Evolutionary conservation across 805 yeast genomes (phyloP).

Genomic region (Candida odintsovae): DNA sequence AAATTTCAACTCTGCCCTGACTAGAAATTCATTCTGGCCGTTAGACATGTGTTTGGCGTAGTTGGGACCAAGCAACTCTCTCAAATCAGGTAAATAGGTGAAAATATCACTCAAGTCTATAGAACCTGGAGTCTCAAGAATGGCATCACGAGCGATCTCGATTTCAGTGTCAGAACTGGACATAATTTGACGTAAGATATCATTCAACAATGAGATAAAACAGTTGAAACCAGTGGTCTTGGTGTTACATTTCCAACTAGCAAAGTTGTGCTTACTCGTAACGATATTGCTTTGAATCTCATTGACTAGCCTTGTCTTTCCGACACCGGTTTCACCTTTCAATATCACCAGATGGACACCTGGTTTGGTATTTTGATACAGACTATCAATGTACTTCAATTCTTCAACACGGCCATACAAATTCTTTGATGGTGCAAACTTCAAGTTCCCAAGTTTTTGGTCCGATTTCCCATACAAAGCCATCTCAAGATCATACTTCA

Average conservation of each 20-base stretch:
- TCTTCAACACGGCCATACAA: constrained; percentile 27
- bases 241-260: constrained; percentile 24
- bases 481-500: constrained; percentile 32
- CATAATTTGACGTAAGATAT: constrained; percentile 36
- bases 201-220: constrained; percentile 33
- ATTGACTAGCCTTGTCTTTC: constrained; percentile 37
- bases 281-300: constrained; percentile 33
- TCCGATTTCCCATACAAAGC: constrained; percentile 2
- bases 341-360: constrained; percentile 28
- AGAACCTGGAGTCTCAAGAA: constrained; percentile 32
- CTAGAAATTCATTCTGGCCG: constrained; percentile 16
- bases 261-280: constrained; percentile 25
- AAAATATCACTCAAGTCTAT: constrained; percentile 36
- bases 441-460: background rate
- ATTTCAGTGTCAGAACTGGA: constrained; percentile 31
- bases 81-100: constrained; percentile 39
- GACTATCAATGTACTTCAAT: constrained; percentile 17
- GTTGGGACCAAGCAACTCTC: constrained; percentile 36
- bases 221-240: constrained; percentile 31
- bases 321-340: constrained; percentile 39
- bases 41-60: constrained; percentile 26
- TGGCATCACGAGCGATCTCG: constrained; percentile 34
- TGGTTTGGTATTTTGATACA: constrained; percentile 14
- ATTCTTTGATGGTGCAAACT: constrained; percentile 21
- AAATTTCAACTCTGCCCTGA: constrained; percentile 34